phyloP scores from a whole-genome alignment of 2,329 filamentous ascomycete genomes.

The Colletotrichum neosansevieriae region DNA sequence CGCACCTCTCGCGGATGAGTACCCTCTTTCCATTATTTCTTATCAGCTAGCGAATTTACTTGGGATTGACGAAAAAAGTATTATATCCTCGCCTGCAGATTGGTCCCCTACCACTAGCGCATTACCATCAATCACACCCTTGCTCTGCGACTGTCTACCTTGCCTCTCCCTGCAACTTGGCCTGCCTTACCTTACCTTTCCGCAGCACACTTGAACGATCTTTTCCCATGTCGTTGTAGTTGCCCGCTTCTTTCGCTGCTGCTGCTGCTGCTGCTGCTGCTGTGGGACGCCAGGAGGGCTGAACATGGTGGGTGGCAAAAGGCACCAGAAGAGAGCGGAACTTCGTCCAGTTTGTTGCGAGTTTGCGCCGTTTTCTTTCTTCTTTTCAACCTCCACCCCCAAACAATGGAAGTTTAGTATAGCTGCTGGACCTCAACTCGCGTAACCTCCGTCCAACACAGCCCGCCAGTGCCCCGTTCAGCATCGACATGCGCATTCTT shows the following conservation, averaged over 20 bases:
- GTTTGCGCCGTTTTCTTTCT: conserved; percentile 7
- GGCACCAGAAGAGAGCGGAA: no score
- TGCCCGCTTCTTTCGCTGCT: conserved; percentile 5
- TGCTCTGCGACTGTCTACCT: not conserved
- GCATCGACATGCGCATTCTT: conserved; percentile 33
- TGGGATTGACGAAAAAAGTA: conserved; percentile 9
- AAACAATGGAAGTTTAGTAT: not conserved
- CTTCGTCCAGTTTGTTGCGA: not conserved
- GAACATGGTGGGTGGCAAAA: no score
- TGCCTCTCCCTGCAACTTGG: not conserved
- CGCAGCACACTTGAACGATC: conserved; percentile 16
- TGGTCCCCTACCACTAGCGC: conserved; percentile 16
- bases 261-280: not conserved
- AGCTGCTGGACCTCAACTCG: not conserved
- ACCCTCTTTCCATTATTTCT: not conserved
- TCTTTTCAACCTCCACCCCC: conserved; percentile 11
- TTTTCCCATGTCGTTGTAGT: conserved; percentile 3
- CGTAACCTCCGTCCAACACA: not conserved
- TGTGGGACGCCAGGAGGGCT: not conserved
- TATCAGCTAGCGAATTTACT: conserved; percentile 22
- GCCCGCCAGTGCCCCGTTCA: not conserved
- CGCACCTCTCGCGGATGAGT: conserved; percentile 12
- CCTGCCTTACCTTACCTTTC: not conserved
- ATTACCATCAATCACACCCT: conserved; percentile 1
- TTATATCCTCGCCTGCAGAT: conserved; percentile 25